phyloP scores from a whole-genome alignment of 2,329 filamentous ascomycete genomes.

The Phialemoniopsis sp. region DNA sequence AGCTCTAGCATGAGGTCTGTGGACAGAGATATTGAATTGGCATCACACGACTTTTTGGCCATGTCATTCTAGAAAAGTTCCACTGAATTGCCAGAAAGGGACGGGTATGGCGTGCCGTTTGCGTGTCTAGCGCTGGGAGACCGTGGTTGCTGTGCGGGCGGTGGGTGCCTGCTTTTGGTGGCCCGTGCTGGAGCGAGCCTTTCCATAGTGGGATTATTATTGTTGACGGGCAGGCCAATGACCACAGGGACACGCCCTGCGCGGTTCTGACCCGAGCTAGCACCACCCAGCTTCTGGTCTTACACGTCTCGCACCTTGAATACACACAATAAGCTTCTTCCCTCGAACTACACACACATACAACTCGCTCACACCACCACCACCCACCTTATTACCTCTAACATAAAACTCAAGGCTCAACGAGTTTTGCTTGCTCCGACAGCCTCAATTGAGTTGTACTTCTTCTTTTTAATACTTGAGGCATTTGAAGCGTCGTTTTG shows the following conservation, averaged over 20 bases:
- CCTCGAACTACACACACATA: neutral
- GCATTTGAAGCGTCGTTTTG: too few relatives aligned
- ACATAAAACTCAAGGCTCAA: too few relatives aligned
- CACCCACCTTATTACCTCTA: too few relatives aligned
- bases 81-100: constrained; percentile 8
- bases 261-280: neutral
- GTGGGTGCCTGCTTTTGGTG: constrained; percentile 10
- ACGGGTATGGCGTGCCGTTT: neutral
- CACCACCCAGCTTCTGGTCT: neutral
- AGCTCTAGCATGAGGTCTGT: too few relatives aligned
- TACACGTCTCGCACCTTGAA: neutral
- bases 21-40: too few relatives aligned
- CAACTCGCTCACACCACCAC: neutral
- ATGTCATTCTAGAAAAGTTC: constrained; percentile 11
- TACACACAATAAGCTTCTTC: neutral
- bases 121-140: constrained; percentile 1
- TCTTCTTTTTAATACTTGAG: too few relatives aligned
- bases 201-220: constrained; percentile 14
- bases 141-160: constrained; percentile 11
- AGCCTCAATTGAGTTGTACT: too few relatives aligned
- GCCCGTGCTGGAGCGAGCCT: constrained; percentile 12
- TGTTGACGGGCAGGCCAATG: constrained; percentile 15
- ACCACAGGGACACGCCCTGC: neutral
- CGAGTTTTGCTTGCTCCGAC: too few relatives aligned
- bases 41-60: too few relatives aligned